Conservation (phyloP, 306 rosid species). For the Notholithocarpus densiflorus region DNA sequence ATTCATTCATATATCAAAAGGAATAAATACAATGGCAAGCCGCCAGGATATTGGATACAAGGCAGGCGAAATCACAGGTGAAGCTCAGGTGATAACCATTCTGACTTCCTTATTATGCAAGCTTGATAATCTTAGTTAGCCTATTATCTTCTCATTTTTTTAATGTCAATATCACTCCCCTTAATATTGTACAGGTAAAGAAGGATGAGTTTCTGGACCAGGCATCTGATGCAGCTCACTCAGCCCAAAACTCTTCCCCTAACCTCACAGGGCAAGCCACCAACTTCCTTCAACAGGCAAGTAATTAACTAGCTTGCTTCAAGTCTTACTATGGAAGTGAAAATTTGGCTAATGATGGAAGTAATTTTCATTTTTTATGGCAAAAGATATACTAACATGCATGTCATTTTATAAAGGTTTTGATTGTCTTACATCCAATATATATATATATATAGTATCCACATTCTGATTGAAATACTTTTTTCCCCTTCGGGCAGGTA, state of each 20-base stretch:
- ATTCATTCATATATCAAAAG: too few relatives aligned
- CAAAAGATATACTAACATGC: too few relatives aligned
- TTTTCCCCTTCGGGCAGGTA: too few relatives aligned
- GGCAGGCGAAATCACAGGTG: slow-evolving; percentile 27
- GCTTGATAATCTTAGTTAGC: too few relatives aligned
- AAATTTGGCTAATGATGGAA: too few relatives aligned
- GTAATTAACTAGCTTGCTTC: neutral
- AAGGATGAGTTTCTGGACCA: slow-evolving; percentile 32
- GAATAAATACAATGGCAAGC: slow-evolving; percentile 35
- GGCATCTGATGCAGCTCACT: slow-evolving; percentile 5
- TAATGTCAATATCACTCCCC: neutral
- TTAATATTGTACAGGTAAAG: slow-evolving; percentile 10
- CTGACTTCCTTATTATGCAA: neutral
- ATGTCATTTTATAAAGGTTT: too few relatives aligned
- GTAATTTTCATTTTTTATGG: too few relatives aligned
- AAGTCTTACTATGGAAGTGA: too few relatives aligned
- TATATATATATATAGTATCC: too few relatives aligned
- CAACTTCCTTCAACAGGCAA: slow-evolving; percentile 50
- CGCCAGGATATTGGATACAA: slow-evolving; percentile 10
- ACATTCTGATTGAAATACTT: too few relatives aligned
- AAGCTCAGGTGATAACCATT: slow-evolving; percentile 30
- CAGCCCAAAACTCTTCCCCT: slow-evolving; percentile 22
- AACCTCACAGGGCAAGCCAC: slow-evolving; percentile 41
- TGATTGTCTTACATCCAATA: too few relatives aligned
- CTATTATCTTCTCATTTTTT: neutral